A percentile compares a stretch with the other conserved stretches of the same genome.
These are phyloP conservation scores for Ottelia alismoides DNA, from an alignment of 106 monocot genomes.

Conservation along the genomic window DNA sequence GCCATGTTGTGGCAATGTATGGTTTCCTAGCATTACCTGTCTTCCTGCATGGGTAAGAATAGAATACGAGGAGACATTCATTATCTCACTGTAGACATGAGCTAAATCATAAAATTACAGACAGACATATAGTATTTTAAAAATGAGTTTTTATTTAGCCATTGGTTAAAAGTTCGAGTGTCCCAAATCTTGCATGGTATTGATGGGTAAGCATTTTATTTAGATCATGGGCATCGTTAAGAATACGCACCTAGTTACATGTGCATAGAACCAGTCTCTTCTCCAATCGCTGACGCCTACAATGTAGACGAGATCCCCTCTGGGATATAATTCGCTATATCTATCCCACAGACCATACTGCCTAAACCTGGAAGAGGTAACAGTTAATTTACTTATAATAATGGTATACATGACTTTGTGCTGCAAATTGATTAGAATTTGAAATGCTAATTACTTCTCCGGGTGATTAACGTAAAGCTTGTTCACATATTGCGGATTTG, in stretches of 20 bases:
- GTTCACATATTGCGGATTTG: slow-evolving; percentile 35
- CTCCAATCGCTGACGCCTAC: slow-evolving; percentile 36
- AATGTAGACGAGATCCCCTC: slow-evolving; percentile 37
- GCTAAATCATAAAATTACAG: no score
- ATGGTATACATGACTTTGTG: no score
- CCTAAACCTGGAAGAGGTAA: slow-evolving; percentile 52
- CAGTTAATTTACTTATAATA: no score
- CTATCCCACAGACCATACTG: slow-evolving; percentile 78
- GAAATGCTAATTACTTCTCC: slow-evolving; percentile 16
- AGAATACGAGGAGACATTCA: no score
- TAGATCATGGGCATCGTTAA: neutral
- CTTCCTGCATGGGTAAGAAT: neutral
- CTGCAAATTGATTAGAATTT: no score
- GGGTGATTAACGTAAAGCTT: slow-evolving; percentile 31
- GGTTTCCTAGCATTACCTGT: neutral
- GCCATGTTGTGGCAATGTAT: slow-evolving; percentile 24
- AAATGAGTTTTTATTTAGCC: neutral
- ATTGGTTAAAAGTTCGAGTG: neutral
- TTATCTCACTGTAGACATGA: no score
- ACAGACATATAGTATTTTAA: no score
- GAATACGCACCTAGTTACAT: slow-evolving; percentile 44
- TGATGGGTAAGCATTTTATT: no score
- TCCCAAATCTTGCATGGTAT: neutral
- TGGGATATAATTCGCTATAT: slow-evolving; percentile 59
- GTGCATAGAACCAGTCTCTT: slow-evolving; percentile 83